phyloP scores from a whole-genome alignment of 2,329 filamentous ascomycete genomes.

The Teratosphaeria zuluensis region DNA sequence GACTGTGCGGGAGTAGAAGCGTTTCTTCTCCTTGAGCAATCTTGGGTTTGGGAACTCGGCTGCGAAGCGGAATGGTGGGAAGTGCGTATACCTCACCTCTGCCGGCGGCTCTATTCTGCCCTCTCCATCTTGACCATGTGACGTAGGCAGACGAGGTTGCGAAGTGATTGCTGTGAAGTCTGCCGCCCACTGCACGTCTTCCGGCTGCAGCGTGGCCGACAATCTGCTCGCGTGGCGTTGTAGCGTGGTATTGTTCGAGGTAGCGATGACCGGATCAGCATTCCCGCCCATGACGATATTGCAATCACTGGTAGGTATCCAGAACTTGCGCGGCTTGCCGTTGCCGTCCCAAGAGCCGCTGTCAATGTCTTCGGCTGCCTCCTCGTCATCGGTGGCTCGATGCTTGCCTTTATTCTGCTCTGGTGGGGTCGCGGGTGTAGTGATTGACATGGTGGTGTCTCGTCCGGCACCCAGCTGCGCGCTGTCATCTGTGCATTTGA shows the following conservation, averaged over 20 bases:
- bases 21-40: conserved; percentile 48
- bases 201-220: conserved; percentile 43
- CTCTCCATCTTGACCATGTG: not conserved
- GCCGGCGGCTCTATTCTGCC: not conserved
- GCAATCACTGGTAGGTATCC: conserved; percentile 47
- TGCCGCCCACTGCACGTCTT: conserved; percentile 47
- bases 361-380: conserved; percentile 16
- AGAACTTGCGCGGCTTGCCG: conserved; percentile 46
- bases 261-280: conserved; percentile 42
- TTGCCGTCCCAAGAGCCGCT: conserved; percentile 47
- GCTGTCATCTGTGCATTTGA: conserved; percentile 29
- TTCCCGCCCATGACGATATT: conserved; percentile 46
- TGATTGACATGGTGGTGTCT: conserved; percentile 21
- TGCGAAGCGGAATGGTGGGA: conserved; percentile 49
- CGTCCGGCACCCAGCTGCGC: conserved; percentile 7
- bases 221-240: conserved; percentile 39
- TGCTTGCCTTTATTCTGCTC: conserved; percentile 36
- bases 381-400: conserved; percentile 17
- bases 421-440: conserved; percentile 10
- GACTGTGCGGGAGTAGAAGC: conserved; percentile 49
- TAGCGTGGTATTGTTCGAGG: conserved; percentile 30
- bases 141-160: conserved; percentile 15
- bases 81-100: conserved; percentile 39
- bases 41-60: conserved; percentile 49
- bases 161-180: conserved; percentile 43